Evolutionary conservation across 1,284 basidiomycete genomes (phyloP), one percentile per base, ranked within the genome.

Genomic region (Schizophyllum commune): DNA sequence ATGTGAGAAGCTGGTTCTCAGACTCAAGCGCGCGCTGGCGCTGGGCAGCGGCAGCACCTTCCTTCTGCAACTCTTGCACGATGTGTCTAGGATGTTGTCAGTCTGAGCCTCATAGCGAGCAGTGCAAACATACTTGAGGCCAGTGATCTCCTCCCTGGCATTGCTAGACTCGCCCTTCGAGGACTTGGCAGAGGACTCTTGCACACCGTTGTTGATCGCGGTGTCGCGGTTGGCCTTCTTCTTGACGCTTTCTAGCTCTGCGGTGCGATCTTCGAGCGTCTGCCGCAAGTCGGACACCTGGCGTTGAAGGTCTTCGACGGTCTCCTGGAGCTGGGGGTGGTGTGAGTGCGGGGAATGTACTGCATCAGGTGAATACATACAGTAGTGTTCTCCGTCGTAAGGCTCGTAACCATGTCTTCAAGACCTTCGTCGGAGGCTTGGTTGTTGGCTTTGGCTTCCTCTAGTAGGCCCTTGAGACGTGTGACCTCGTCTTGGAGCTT

Each of bases 51-150:
- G 80, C 75, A 4, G 83, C 72, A 67, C 86, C 92, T 74, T 96
- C 94, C 66, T 90, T 87, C 70, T 91, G 90, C 55, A 96, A 78
- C 68, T 94, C 90, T 68, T 92, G 88, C 27, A 96, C 85, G 67
- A 97, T 92, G 70, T 93, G 89, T 72, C 89, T 92, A 52, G 21
- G 53, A 47, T 60, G 17, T 32, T 57, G 15, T 17, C 17, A 34
- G 15, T 51, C n/a, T 7, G 34, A 13, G 52, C n/a, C 39, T 21
- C 52, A 54, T 19, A 56, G 39, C 8, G 56, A 32, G 7, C 32
- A 33, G 22, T n/a, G 22, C 60, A 33, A 52, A 70, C 80, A 20
- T 71, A 91, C 90, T 91, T 92, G 56, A 92, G 79, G 9, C 90
- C 90, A 19, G 79, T 86, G 62, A 91, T 84, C 72, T 92, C 90